Evolutionary conservation across 2,329 filamentous ascomycete species (phyloP).

Genomic region (Dactylellina haptotyla): DNA sequence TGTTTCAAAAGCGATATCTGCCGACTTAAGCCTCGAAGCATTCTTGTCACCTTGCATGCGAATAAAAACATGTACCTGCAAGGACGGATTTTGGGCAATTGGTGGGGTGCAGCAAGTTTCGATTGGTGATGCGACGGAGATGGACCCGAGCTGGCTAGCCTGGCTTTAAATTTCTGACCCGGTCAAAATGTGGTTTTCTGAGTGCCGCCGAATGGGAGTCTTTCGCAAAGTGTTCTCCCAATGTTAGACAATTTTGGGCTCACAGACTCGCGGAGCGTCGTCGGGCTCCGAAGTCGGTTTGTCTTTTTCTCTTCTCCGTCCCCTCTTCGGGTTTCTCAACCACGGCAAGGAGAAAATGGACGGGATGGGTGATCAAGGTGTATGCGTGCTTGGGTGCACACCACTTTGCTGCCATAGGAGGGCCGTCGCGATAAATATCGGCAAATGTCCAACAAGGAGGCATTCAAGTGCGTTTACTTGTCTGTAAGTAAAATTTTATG

Average conservation of each 20-base stretch:
- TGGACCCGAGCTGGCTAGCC: neutral
- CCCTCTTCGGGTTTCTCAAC: neutral
- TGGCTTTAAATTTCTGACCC: neutral
- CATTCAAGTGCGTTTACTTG: too few species aligned
- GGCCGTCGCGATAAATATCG: neutral
- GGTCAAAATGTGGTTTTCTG: too few species aligned
- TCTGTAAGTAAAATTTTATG: slow-evolving; percentile 28
- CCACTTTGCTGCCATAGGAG: neutral
- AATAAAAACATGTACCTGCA: slow-evolving; percentile 26
- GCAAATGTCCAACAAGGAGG: slow-evolving; percentile 7
- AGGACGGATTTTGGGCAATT: slow-evolving; percentile 36
- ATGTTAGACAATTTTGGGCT: neutral
- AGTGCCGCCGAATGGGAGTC: neutral
- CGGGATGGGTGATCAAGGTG: neutral
- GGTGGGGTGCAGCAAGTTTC: slow-evolving; percentile 32
- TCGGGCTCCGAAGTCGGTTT: slow-evolving; percentile 42
- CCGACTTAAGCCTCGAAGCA: neutral
- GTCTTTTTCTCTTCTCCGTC: neutral
- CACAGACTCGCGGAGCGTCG: slow-evolving; percentile 27
- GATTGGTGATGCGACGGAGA: too few species aligned
- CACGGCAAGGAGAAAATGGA: neutral
- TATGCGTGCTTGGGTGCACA: neutral
- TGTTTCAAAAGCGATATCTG: slow-evolving; percentile 22
- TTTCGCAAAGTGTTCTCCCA: neutral
- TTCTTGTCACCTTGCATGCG: slow-evolving; percentile 32